Evolutionary conservation across 768 basidiomycete species (phyloP).

Genomic region (Tubosaeta sp.): DNA sequence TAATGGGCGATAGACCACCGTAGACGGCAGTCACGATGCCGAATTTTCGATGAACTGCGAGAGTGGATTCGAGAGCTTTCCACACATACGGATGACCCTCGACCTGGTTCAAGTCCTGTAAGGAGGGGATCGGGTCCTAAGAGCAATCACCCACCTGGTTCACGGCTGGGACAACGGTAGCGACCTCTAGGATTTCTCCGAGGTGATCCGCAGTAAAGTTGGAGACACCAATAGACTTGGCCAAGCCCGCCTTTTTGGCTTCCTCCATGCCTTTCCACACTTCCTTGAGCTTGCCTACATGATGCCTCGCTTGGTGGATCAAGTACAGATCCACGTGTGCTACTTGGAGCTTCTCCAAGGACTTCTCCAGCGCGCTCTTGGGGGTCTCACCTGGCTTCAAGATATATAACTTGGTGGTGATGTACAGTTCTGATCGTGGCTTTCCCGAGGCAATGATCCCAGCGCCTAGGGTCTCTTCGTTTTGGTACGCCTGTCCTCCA

Average conservation of each 20-base stretch:
- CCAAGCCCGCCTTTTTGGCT: conserved; percentile 39
- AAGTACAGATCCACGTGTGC: conserved; percentile 62
- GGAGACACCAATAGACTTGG: conserved; percentile 50
- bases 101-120: conserved; percentile 28
- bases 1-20: conserved; percentile 40
- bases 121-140: background rate
- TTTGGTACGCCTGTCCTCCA: conserved; percentile 54
- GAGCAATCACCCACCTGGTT: conserved; percentile 42
- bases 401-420: conserved; percentile 52
- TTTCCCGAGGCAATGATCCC: conserved; percentile 49
- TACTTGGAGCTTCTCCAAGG: conserved; percentile 49
- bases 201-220: conserved; percentile 47
- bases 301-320: conserved; percentile 45
- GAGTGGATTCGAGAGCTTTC: conserved; percentile 35
- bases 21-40: conserved; percentile 39
- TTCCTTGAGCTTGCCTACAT: conserved; percentile 42
- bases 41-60: conserved; percentile 32
- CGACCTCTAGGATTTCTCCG: conserved; percentile 39
- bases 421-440: conserved; percentile 53
- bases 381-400: conserved; percentile 42
- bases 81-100: conserved; percentile 55
- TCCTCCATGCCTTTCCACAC: conserved; percentile 63
- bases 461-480: conserved; percentile 51
- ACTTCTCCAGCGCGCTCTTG: conserved; percentile 43
- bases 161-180: conserved; percentile 45